Conservation (phyloP, 352 stramenopile species). For the Phytophthora niederhauseri region DNA sequence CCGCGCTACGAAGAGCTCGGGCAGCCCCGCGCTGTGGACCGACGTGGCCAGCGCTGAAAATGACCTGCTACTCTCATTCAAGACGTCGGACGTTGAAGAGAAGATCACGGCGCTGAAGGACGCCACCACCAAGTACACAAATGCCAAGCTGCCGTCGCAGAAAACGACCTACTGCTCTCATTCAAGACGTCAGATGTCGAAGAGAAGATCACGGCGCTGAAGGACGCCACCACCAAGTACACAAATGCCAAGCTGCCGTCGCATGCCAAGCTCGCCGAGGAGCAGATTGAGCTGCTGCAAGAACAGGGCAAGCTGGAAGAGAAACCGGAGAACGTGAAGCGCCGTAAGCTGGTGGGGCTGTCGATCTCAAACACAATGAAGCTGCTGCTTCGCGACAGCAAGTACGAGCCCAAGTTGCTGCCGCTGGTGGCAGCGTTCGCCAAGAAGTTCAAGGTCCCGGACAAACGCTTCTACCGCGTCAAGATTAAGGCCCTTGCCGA, state of each 20-base stretch:
- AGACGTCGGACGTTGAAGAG: slow-evolving; percentile 64
- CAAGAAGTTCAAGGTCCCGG: slow-evolving; percentile 92
- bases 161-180: slow-evolving; percentile 77
- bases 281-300: slow-evolving; percentile 89
- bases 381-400: slow-evolving; percentile 74
- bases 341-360: slow-evolving; percentile 78
- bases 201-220: slow-evolving; percentile 67
- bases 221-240: slow-evolving; percentile 70
- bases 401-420: slow-evolving; percentile 85
- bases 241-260: slow-evolving; percentile 70
- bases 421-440: slow-evolving; percentile 65
- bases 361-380: slow-evolving; percentile 91
- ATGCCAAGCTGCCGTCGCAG: slow-evolving; percentile 65
- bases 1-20: slow-evolving; percentile 71
- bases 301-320: slow-evolving; percentile 86
- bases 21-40: slow-evolving; percentile 61
- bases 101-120: slow-evolving; percentile 74
- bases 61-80: slow-evolving; percentile 74
- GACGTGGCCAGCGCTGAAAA: slow-evolving; percentile 76
- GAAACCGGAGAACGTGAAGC: slow-evolving; percentile 82
- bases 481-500: slow-evolving; percentile 91
- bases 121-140: slow-evolving; percentile 65
- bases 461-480: slow-evolving; percentile 92
- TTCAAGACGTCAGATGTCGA: slow-evolving; percentile 70
- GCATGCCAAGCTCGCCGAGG: slow-evolving; percentile 76